Evolutionary conservation across 2,329 filamentous ascomycete species (phyloP).

Genomic region (Parasarocladium wereldwijsianum): DNA sequence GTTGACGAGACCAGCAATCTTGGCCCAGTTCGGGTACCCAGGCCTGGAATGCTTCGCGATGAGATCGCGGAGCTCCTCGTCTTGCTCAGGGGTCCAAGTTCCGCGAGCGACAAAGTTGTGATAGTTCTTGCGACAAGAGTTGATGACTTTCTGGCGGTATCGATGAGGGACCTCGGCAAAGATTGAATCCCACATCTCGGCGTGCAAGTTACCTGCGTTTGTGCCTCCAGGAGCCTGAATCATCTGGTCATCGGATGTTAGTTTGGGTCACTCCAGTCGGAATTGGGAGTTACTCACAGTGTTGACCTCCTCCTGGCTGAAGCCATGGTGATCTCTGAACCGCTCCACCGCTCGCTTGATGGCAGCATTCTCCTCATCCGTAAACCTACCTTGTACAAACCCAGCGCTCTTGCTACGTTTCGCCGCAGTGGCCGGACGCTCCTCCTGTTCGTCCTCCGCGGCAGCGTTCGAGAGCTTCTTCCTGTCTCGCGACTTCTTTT

Average conservation of each 20-base stretch:
- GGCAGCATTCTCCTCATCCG: conserved; percentile 24
- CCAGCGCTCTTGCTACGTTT: conserved; percentile 13
- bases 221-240: conserved; percentile 21
- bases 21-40: conserved; percentile 47
- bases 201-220: conserved; percentile 19
- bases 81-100: conserved; percentile 23
- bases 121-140: conserved; percentile 45
- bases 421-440: conserved; percentile 6
- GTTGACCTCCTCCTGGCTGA: conserved; percentile 32
- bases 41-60: conserved; percentile 19
- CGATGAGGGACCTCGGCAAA: conserved; percentile 32
- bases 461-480: conserved; percentile 10
- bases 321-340: conserved; percentile 26
- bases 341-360: conserved; percentile 26
- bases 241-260: conserved; percentile 14
- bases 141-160: conserved; percentile 37
- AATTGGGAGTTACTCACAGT: conserved; percentile 15
- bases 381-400: conserved; percentile 26
- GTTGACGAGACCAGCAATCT: conserved; percentile 46
- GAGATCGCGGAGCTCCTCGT: conserved; percentile 19
- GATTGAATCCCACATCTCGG: conserved; percentile 35
- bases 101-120: conserved; percentile 48
- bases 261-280: neutral
- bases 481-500: conserved; percentile 11
- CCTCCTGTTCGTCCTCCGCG: conserved; percentile 9